Base-by-base conservation (phyloP, 495 filamentous ascomycete genomes). In the Lophiotrema nucula region DNA sequence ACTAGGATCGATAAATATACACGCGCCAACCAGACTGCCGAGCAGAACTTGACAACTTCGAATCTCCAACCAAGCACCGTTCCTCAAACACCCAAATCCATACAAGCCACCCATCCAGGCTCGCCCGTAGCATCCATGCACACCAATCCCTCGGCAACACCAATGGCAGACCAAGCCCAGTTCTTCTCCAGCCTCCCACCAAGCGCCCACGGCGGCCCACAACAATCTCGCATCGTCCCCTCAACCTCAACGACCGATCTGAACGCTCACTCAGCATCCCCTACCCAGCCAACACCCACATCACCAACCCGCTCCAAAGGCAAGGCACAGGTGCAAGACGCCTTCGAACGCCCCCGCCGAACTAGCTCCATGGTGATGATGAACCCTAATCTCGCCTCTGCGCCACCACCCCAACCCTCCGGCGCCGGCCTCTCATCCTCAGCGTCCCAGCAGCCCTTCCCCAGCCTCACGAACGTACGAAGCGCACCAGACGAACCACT, bases 1-100 rank as follows among this genome's bases (percentile, higher is more conserved):
- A 6, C 3, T 31, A 70, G 67, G 69, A 71, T 71, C 54, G 65
- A 71, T 19, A 64, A 65, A 39, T 71, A 71, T 46, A 68, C 66
- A 2, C 53, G 53, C 41, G 54, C 62, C 24, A 24, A 56, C 24
- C 56, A 60, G 28, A 45, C 50, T 37, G 23, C 10, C 50, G 28
- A 37, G 21, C 42, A 59, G 55, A 25, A 50, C 21, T 37, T 54
- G 12, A 56, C 62, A 18, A 53, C 6, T 42, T 54, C 58, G 0
- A 57, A 58, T 43, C 61, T 56, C 53, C 41, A 61, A 58, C 44
- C 19, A 26, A 23, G 21, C 39, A 16, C 27, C 37, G 24, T 26
- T 33, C 51, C 59, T 23, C 56, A 64, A 51, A 58, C 54, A 22
- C 58, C 60, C 35, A 26, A 16, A 26, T 63, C 60, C 21, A 39